Conservation (phyloP, 495 filamentous ascomycete species). For the Penicillium verhagenii region DNA sequence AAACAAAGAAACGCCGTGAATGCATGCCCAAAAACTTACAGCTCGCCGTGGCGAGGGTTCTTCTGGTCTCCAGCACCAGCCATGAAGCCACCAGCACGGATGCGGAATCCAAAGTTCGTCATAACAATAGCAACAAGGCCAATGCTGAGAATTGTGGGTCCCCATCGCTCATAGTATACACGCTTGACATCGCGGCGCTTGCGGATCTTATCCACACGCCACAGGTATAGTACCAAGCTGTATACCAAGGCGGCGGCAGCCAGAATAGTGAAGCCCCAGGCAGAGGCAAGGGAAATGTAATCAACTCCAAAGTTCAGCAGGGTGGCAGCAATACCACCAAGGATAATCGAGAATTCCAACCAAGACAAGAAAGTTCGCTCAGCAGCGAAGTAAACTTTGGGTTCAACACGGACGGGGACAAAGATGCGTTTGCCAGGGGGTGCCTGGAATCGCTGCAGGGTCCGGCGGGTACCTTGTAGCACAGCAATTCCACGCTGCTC, state of each 20-base stretch:
- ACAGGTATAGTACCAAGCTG: slow-evolving; percentile 77
- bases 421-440: slow-evolving; percentile 92
- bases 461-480: slow-evolving; percentile 50
- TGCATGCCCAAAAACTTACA: slow-evolving; percentile 8
- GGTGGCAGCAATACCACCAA: slow-evolving; percentile 87
- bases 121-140: slow-evolving; percentile 70
- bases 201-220: slow-evolving; percentile 80
- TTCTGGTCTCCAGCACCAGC: slow-evolving; percentile 11
- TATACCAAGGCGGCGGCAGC: slow-evolving; percentile 75
- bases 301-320: slow-evolving; percentile 82
- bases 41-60: slow-evolving; percentile 15
- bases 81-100: slow-evolving; percentile 36
- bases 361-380: slow-evolving; percentile 95
- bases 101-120: slow-evolving; percentile 66
- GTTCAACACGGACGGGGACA: slow-evolving; percentile 92
- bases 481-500: slow-evolving; percentile 47
- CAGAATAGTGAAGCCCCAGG: slow-evolving; percentile 77
- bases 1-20: not conserved
- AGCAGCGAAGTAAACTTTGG: slow-evolving; percentile 95
- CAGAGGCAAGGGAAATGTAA: slow-evolving; percentile 57
- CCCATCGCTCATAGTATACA: slow-evolving; percentile 82
- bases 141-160: slow-evolving; percentile 76
- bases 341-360: slow-evolving; percentile 95
- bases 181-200: slow-evolving; percentile 70
- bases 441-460: slow-evolving; percentile 69